Base-by-base conservation (phyloP, 192 early-diverging fungal genomes). In the Endogone sp. region DNA sequence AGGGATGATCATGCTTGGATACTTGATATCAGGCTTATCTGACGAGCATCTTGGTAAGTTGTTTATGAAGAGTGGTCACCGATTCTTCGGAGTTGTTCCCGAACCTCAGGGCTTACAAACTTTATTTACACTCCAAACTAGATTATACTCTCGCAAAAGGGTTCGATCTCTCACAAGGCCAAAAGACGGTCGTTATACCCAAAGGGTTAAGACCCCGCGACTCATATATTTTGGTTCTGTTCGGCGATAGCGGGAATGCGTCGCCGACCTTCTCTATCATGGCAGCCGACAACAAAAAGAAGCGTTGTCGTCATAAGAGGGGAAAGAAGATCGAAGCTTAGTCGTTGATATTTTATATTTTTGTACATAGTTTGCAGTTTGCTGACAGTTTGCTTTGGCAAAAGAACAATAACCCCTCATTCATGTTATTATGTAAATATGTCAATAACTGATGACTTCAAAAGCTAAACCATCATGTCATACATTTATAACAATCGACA, bases 211-310 rank as follows among this genome's bases (percentile, higher is more conserved):
- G 10, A 0, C 22, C 59, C 10, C 0, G 59, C 10, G 24, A 60
- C 27, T 9, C 6, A 9, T 60, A 60, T 22, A 60, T 60, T 28
- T 11, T 60, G 6, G 59, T 60, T 6, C 59, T 60, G 24, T 60
- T 60, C 21, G 59, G 59, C 6, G 59, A 60, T 60, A 60, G 59
- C 59, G 59, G 59, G 22, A 60, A 60, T 22, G 59, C 59, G 6
- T 60, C 59, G 6, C 59, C 59, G 10, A 23, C 1, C 59, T 60
- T 60, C 27, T 11, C 59, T 21, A 28, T 60, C 37, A 49, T 11
- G 16, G 37, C 37, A 6, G 1, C 6, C 37, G 6, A 49, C 37
- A 49, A 6, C 9, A 49, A 16, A 49, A 49, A 49, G 37, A 49
- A 16, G 16, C 37, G 37, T 49, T 6, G 16, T 49, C 9, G 16